phyloP scores from a whole-genome alignment of 176 grass and related monocot species.

The Aegilops speltoides region DNA sequence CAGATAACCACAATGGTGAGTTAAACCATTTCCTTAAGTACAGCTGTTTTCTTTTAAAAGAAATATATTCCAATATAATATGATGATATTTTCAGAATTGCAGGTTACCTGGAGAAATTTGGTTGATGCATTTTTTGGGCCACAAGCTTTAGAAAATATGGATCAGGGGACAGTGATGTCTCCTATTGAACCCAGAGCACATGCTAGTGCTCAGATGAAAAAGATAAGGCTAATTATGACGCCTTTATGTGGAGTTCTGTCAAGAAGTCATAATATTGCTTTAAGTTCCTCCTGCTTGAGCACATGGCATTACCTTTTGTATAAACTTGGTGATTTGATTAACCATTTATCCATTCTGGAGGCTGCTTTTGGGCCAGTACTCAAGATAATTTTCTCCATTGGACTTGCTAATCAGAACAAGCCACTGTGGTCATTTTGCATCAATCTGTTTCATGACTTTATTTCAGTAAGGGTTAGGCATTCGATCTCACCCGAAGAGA shows the following conservation, averaged over 20 bases:
- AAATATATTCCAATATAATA: slow-evolving; percentile 19
- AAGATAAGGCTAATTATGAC: slow-evolving; percentile 74
- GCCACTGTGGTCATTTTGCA: slow-evolving; percentile 62
- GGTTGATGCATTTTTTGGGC: slow-evolving; percentile 65
- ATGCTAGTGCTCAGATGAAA: slow-evolving; percentile 46
- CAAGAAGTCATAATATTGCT: slow-evolving; percentile 53
- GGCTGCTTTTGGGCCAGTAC: slow-evolving; percentile 57
- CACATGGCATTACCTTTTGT: slow-evolving; percentile 82
- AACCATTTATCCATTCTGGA: slow-evolving; percentile 58
- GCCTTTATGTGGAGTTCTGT: slow-evolving; percentile 64
- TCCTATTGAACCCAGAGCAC: slow-evolving; percentile 16
- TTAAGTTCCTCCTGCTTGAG: slow-evolving; percentile 65
- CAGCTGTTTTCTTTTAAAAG: slow-evolving; percentile 2
- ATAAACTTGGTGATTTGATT: slow-evolving; percentile 61
- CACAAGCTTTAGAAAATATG: slow-evolving; percentile 26
- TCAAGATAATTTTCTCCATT: slow-evolving; percentile 67
- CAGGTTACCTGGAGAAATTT: slow-evolving; percentile 90
- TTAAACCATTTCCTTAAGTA: slow-evolving; percentile 7
- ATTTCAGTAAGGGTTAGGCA: slow-evolving; percentile 45
- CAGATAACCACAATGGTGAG: slow-evolving; percentile 72
- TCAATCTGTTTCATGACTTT: slow-evolving; percentile 67
- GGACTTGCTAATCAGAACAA: slow-evolving; percentile 48
- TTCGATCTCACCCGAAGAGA: slow-evolving; percentile 8
- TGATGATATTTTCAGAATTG: slow-evolving; percentile 27
- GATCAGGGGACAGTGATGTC: slow-evolving; percentile 16